phyloP scores from a whole-genome alignment of 768 basidiomycete genomes.

The Boletus eberwhitei region DNA sequence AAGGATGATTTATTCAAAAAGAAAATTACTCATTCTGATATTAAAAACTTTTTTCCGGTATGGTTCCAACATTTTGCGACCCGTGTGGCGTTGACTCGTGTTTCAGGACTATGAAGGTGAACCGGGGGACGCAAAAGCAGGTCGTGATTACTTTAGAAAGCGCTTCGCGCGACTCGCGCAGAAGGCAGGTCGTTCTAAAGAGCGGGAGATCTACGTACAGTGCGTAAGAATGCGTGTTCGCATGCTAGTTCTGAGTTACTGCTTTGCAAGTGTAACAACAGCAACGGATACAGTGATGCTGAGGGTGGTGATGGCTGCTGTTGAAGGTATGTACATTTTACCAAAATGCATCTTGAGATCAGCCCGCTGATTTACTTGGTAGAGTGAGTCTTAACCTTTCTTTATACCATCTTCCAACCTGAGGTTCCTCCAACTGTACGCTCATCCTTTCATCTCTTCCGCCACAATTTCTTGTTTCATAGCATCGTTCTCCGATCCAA shows the following conservation, averaged over 20 bases:
- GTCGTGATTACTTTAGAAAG: conserved; percentile 86
- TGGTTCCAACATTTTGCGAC: conserved; percentile 14
- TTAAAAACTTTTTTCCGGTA: conserved; percentile 87
- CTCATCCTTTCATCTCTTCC: conserved; percentile 24
- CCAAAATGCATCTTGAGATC: not conserved
- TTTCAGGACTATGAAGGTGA: conserved; percentile 81
- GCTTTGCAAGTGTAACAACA: conserved; percentile 65
- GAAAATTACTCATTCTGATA: conserved; percentile 79
- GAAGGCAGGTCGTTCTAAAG: conserved; percentile 79
- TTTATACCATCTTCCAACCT: conserved; percentile 22
- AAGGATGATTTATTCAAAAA: conserved; percentile 91
- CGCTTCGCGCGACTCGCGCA: conserved; percentile 80
- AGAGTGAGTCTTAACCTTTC: conserved; percentile 61
- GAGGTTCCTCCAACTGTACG: conserved; percentile 20
- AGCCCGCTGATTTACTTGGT: conserved; percentile 15
- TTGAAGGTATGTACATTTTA: conserved; percentile 66
- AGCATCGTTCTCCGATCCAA: conserved; percentile 39
- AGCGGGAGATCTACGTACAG: conserved; percentile 94
- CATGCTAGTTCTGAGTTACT: conserved; percentile 6
- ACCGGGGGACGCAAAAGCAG: conserved; percentile 64
- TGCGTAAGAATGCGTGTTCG: conserved; percentile 40
- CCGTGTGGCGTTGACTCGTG: not conserved
- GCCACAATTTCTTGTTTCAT: conserved; percentile 14
- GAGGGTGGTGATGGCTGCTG: conserved; percentile 91
- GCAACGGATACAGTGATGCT: conserved; percentile 88